phyloP scores from a whole-genome alignment of 2,329 filamentous ascomycete genomes.

The Blastomyces parvus region DNA sequence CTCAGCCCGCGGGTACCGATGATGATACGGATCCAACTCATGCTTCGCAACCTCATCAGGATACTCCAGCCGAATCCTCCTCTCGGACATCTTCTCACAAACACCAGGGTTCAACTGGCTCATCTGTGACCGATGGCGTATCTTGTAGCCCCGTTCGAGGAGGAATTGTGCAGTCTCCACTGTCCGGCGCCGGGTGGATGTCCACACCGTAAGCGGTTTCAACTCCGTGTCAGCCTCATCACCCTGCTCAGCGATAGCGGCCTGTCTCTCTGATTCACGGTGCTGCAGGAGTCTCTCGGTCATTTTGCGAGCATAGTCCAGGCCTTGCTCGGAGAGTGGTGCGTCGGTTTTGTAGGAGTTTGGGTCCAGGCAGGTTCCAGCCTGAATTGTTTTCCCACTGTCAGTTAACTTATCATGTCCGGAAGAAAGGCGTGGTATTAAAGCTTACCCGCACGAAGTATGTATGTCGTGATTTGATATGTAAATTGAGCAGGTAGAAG shows the following conservation, averaged over 20 bases:
- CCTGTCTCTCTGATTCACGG: conserved; percentile 68
- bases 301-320: conserved; percentile 76
- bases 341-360: conserved; percentile 90
- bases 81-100: conserved; percentile 86
- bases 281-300: conserved; percentile 72
- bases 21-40: conserved; percentile 89
- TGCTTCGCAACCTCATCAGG: conserved; percentile 90
- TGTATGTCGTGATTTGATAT: conserved; percentile 89
- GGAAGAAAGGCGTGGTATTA: neutral
- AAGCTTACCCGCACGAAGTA: conserved; percentile 67
- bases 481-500: conserved; percentile 93
- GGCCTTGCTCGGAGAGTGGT: conserved; percentile 67
- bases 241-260: conserved; percentile 57
- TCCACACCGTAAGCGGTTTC: conserved; percentile 85
- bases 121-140: conserved; percentile 89
- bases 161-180: conserved; percentile 81
- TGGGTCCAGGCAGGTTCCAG: conserved; percentile 76
- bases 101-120: conserved; percentile 95
- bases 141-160: conserved; percentile 68
- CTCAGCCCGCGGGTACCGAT: conserved; percentile 91
- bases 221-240: conserved; percentile 59
- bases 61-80: conserved; percentile 67
- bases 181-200: conserved; percentile 79
- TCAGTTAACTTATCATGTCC: conserved; percentile 12
- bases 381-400: conserved; percentile 27